Conservation (phyloP, 805 yeast species). For the Saturnispora hagleri region DNA sequence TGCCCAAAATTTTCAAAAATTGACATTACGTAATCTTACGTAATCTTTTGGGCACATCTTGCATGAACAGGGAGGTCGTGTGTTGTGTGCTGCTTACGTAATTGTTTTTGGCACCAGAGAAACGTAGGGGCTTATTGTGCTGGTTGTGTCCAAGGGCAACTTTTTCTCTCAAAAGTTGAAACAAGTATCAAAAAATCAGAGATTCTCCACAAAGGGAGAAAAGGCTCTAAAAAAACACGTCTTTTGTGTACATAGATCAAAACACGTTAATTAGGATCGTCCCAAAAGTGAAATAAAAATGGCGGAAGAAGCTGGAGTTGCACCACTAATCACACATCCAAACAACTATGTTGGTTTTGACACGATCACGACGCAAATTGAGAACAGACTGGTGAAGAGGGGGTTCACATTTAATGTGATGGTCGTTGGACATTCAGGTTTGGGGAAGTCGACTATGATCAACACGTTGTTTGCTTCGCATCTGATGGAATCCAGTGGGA, state of each 20-base stretch:
- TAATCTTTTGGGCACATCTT: not conserved
- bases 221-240: not conserved
- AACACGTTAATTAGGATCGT: not conserved
- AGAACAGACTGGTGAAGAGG: constrained; percentile 78
- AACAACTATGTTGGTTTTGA: constrained; percentile 89
- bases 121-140: not conserved
- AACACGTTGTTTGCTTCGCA: constrained; percentile 86
- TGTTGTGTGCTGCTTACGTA: not conserved
- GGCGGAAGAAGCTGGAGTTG: not conserved
- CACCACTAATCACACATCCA: constrained; percentile 37
- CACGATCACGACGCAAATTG: constrained; percentile 92
- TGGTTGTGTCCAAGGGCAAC: not conserved
- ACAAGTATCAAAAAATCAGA: not conserved
- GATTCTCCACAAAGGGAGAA: not conserved
- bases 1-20: not conserved
- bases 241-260: not conserved
- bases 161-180: too few relatives aligned
- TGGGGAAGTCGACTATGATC: constrained; percentile 87
- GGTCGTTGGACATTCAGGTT: constrained; percentile 90
- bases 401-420: constrained; percentile 93
- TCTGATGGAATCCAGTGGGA: constrained; percentile 65
- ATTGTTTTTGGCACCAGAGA: not conserved
- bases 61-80: not conserved
- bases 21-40: too few relatives aligned
- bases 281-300: not conserved